These are phyloP conservation scores for Trichaptum fuscoviolaceum DNA, from an alignment of 768 basidiomycete genomes.

Conservation along the genomic window DNA sequence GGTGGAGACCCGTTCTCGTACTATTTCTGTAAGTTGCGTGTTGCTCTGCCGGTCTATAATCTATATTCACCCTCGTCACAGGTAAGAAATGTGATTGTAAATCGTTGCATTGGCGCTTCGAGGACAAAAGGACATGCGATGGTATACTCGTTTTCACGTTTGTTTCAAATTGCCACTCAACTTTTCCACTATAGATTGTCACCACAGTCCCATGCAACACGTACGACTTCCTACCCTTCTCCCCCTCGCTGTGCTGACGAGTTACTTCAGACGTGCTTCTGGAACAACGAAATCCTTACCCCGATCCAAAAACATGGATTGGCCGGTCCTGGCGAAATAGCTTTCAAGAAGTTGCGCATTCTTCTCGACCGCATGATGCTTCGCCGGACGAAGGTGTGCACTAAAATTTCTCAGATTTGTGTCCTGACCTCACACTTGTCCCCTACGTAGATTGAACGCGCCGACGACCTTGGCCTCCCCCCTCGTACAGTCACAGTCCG, in stretches of 20 bases:
- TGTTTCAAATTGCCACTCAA: neutral
- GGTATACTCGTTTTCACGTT: conserved; percentile 38
- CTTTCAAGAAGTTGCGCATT: conserved; percentile 90
- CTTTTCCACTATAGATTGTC: conserved; percentile 50
- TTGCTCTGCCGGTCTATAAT: neutral
- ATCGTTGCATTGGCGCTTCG: conserved; percentile 91
- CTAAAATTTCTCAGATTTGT: neutral
- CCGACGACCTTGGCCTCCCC: conserved; percentile 93
- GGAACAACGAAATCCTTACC: conserved; percentile 94
- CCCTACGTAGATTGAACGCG: conserved; percentile 70
- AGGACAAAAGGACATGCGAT: conserved; percentile 77
- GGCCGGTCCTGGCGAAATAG: conserved; percentile 66
- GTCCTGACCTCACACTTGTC: neutral
- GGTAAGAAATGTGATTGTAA: conserved; percentile 93
- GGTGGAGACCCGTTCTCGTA: conserved; percentile 91
- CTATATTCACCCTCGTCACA: conserved; percentile 23
- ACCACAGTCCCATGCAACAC: conserved; percentile 82
- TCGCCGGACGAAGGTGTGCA: conserved; percentile 70
- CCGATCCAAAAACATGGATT: conserved; percentile 93
- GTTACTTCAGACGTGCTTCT: conserved; percentile 75
- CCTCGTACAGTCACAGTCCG: conserved; percentile 87
- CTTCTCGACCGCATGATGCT: conserved; percentile 95
- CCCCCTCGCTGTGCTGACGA: conserved; percentile 1
- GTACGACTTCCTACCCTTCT: conserved; percentile 23
- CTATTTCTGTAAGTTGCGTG: conserved; percentile 70